Conservation (phyloP, 2,329 filamentous ascomycete species). For the Pseudogymnoascus pannorum region DNA sequence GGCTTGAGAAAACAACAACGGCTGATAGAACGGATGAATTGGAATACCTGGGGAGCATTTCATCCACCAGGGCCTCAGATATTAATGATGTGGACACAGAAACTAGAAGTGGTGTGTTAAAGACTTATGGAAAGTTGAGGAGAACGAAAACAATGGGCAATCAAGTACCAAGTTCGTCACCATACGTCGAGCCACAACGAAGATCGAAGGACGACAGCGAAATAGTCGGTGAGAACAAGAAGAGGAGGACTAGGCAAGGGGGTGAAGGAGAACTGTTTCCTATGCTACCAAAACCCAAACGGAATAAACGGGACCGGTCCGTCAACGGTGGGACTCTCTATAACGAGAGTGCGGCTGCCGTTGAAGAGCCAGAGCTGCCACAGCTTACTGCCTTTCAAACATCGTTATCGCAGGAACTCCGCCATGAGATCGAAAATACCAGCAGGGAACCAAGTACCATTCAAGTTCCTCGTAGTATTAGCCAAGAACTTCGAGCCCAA, state of each 20-base stretch:
- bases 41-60: not conserved
- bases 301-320: constrained; percentile 6
- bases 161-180: not conserved
- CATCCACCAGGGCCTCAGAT: not conserved
- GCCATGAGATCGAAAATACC: not conserved
- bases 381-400: not conserved
- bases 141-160: constrained; percentile 8
- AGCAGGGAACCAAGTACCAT: not conserved
- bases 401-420: not conserved
- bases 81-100: not conserved
- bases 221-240: not conserved
- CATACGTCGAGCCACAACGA: not conserved
- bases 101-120: not conserved
- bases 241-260: constrained; percentile 3
- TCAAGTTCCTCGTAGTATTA: constrained; percentile 11
- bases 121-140: constrained; percentile 7
- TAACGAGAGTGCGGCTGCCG: not conserved
- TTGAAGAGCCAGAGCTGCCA: not conserved
- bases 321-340: not conserved
- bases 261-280: constrained; percentile 7
- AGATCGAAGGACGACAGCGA: not conserved
- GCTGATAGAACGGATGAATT: not conserved
- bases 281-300: constrained; percentile 11
- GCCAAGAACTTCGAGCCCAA: constrained; percentile 3
- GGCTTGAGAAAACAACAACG: not conserved